Base-by-base conservation (phyloP, 2,329 filamentous ascomycete species). In the Ophiostoma novo-ulmi region DNA sequence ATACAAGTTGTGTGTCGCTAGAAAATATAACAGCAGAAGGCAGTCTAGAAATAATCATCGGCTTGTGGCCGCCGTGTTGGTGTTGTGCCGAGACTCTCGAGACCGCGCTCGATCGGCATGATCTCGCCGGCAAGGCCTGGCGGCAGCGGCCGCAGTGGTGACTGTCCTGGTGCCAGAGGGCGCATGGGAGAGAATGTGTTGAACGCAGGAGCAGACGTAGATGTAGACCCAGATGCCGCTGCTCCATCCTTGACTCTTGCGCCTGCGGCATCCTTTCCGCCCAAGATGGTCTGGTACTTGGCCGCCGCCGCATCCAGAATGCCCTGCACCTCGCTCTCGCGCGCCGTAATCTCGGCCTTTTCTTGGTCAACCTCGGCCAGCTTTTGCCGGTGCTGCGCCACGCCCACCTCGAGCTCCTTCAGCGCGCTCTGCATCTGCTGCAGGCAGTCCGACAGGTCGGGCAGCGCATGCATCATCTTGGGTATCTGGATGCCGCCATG, bases 291-390 rank as follows among this genome's bases (percentile, higher is more conserved):
- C 71, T 84, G 81, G 67, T 86, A 85, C 73, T 84, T 85, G 72
- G 91, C 88, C 0, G 92, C 93, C 0, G 93, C 92, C 78, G 95
- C 90, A 77, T 93, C 90, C 69, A 98, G 81, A 70, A 96, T 81
- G 26, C 85, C 84, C 79, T 97, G 94, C 0, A 97, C 90, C 78
- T 95, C 91, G 5, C 83, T 85, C 79, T 97, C 91, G 71, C 93
- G 84, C 73, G 85, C 83, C 5, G 85, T 80, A 61, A 97, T 85
- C 39, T 91, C 86, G 3, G 83, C 81, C 76, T 89, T 91, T 77
- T 96, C 92, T 72, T 83, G 82, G 74, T 87, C 85, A 67, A 94
- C 80, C 66, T 87, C 87, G 74, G 89, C 86, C 77, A 95, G 87
- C 72, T 86, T 84, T 70, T 82, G 82, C 70, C 88, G 81, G 76